Conservation (phyloP, 2,329 filamentous ascomycete genomes). For the Aspergillus candidus region DNA sequence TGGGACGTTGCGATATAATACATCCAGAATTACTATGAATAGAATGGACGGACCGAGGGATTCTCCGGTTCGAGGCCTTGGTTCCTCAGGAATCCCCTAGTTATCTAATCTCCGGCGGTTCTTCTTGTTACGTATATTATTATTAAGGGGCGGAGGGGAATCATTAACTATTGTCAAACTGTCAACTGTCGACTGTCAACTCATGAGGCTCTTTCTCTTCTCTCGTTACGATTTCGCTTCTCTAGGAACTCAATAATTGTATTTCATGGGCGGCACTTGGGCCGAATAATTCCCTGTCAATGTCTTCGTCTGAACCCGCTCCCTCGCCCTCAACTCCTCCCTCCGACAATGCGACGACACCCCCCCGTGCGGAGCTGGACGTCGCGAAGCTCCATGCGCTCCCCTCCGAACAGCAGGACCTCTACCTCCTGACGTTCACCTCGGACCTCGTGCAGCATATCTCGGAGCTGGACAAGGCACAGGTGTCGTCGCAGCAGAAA, state of each 20-base stretch:
- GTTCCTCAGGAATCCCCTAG: too few species aligned
- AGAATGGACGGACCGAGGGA: constrained; percentile 20
- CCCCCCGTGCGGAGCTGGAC: constrained; percentile 63
- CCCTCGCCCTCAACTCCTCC: constrained; percentile 27
- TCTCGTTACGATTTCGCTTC: constrained; percentile 1
- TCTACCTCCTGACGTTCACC: constrained; percentile 86
- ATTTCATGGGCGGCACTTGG: constrained; percentile 9
- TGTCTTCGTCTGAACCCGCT: constrained; percentile 35
- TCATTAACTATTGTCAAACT: not conserved
- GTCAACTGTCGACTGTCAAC: constrained; percentile 1
- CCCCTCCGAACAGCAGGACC: constrained; percentile 89
- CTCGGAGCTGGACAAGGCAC: constrained; percentile 61
- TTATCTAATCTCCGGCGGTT: constrained; percentile 14
- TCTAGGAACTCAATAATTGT: not conserved
- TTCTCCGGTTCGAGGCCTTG: constrained; percentile 21
- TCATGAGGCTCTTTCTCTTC: not conserved
- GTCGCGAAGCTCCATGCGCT: constrained; percentile 81
- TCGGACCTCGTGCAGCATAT: constrained; percentile 78
- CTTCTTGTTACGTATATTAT: constrained; percentile 16
- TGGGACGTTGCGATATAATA: too few species aligned
- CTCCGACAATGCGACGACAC: constrained; percentile 24
- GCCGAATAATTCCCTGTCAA: constrained; percentile 18
- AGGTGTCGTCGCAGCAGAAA: constrained; percentile 81
- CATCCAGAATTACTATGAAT: not conserved
- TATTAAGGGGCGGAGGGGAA: constrained; percentile 9